Evolutionary conservation across 2,329 filamentous ascomycete species (phyloP), one percentile per base, ranked within the genome.

Genomic region (Ophiostoma perfectum): DNA sequence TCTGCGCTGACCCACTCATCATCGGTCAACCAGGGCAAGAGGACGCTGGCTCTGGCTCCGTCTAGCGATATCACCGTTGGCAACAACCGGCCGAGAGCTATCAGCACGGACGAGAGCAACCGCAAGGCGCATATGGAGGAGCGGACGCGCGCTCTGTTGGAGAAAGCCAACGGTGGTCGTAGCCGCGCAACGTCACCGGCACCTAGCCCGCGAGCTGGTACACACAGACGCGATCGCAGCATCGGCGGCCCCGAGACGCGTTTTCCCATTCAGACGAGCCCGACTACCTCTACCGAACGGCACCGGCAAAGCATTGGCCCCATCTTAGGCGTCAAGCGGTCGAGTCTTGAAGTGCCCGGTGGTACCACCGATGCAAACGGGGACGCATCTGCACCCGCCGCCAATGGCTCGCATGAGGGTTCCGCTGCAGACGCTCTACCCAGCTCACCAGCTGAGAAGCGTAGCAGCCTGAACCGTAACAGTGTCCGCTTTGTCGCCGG

Each of bases 41-140:
- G 66, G 1, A 63, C 60, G 9, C 45, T 47, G 11, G 70, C 45
- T 4, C 36, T 47, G 11, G 70, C 45, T 2, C 36, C 47, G 14
- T 58, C 39, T 12, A n/a, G 81, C 81, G 65, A 45, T 8, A 65
- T 49, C 1, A 47, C 62, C 2, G 70, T 39, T 55, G 81, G 82
- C 27, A 65, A 64, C 18, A 55, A 45, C 45, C 88, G 92, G 58
- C 90, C 91, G 38, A 90, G 95, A 64, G 93, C 93, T 42, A 91
- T 97, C 75, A 96, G 92, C 77, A 96, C 93, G 0, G 93, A 99
- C 76, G 95, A 99, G 82, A 96, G 92, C 80, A 96, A 96, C 78
- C 90, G 95, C 70, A 92, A 93, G 75, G 92, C 92, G 62, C 89
- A 96, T 73, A 94, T 97, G 88, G 94, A 98, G 79, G 95, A 97